Evolutionary conservation across 2,329 filamentous ascomycete species (phyloP).

Genomic region (Monosporascus sp.): DNA sequence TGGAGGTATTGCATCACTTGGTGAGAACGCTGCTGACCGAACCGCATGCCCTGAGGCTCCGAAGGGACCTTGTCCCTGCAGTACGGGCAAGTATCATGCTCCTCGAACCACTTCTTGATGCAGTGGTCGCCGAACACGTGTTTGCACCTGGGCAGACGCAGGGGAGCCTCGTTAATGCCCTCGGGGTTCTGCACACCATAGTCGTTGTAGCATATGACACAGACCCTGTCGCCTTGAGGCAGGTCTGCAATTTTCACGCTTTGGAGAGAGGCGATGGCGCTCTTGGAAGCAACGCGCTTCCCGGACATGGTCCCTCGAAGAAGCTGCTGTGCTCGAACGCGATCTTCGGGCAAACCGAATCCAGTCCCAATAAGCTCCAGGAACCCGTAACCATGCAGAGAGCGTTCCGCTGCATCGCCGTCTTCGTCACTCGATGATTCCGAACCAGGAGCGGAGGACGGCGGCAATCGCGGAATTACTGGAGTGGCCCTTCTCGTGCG

Average conservation of each 20-base stretch:
- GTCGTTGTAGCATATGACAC: conserved; percentile 61
- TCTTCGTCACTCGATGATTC: conserved; percentile 15
- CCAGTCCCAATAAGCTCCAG: background rate
- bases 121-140: conserved; percentile 61
- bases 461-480: conserved; percentile 3
- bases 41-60: conserved; percentile 26
- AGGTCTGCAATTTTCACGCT: conserved; percentile 40
- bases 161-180: conserved; percentile 49
- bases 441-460: conserved; percentile 5
- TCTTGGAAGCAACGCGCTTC: conserved; percentile 43
- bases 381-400: background rate
- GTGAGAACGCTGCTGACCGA: conserved; percentile 7
- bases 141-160: conserved; percentile 56
- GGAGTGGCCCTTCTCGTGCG: conserved; percentile 3
- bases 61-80: conserved; percentile 57
- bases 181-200: conserved; percentile 53
- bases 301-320: conserved; percentile 37
- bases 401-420: background rate
- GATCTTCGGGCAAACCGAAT: conserved; percentile 24
- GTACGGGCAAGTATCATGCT: conserved; percentile 58
- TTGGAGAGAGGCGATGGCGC: conserved; percentile 40
- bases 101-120: conserved; percentile 60
- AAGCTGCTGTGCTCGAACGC: conserved; percentile 37
- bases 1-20: conserved; percentile 21
- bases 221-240: conserved; percentile 42